These are phyloP conservation scores for Beauveria sp. DNA, from an alignment of 2,329 filamentous ascomycete genomes.

Conservation along the genomic window DNA sequence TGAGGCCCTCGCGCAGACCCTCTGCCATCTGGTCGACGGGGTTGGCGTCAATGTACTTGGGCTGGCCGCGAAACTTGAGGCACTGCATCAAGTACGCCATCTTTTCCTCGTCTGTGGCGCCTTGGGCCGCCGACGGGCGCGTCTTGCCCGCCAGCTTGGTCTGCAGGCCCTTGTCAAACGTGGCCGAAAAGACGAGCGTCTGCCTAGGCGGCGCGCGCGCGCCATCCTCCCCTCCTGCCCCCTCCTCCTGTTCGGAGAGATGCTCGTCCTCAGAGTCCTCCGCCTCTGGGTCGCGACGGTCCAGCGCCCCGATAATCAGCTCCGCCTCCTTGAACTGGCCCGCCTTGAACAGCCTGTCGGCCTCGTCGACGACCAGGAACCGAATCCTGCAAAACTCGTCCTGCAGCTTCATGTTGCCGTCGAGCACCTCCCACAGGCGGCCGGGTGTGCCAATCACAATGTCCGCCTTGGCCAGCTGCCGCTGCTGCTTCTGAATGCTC, in stretches of 20 bases:
- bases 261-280: constrained; percentile 36
- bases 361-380: constrained; percentile 89
- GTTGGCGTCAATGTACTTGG: constrained; percentile 88
- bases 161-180: constrained; percentile 85
- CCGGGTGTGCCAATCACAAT: constrained; percentile 92
- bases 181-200: constrained; percentile 93
- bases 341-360: constrained; percentile 82
- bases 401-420: constrained; percentile 62
- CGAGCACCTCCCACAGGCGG: constrained; percentile 88
- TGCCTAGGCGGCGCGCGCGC: constrained; percentile 36
- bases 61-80: constrained; percentile 77
- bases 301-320: constrained; percentile 75
- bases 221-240: background rate
- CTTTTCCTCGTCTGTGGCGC: constrained; percentile 59
- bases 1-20: constrained; percentile 75
- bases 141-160: constrained; percentile 80
- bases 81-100: constrained; percentile 91
- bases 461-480: constrained; percentile 75
- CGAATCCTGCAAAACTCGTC: constrained; percentile 62
- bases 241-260: constrained; percentile 32
- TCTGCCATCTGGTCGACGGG: constrained; percentile 83
- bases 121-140: constrained; percentile 40
- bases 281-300: constrained; percentile 59
- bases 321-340: constrained; percentile 93
- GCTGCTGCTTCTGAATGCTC: constrained; percentile 89